Base-by-base conservation (phyloP, 2,329 filamentous ascomycete genomes). In the Fusarium solani-melongenae region DNA sequence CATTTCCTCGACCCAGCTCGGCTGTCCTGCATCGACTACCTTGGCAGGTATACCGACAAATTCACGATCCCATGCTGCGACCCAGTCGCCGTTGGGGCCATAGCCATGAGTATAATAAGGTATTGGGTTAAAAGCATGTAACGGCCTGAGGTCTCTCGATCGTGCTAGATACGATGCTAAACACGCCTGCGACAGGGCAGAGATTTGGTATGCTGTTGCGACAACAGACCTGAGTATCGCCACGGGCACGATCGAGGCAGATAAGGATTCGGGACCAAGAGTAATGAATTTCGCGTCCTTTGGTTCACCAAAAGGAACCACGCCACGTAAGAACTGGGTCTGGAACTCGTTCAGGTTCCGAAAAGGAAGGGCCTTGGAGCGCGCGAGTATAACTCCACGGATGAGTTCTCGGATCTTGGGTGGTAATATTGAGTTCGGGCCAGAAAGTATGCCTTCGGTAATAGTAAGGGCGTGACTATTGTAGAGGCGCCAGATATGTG, bases 1-100 rank as follows among this genome's bases (percentile, higher is more conserved):
- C 74, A 77, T 77, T n/a, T 75, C 74, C 36, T 77, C 75, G 3
- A 75, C 66, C 74, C 74, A 76, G 31, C 36, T 72, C 0, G 76
- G 75, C 11, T 73, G 65, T 4, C 69, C 70, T 22, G 34, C 51
- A 46, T 73, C 64, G 11, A 62, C 33, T 29, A 73, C 59, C 10
- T 60, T 53, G 2, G 17, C 60, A 11, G 67, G 64, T 10, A 24
- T 67, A 4, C 69, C 60, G 2, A 20, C 10, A 22, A 66, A 71
- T 7, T 55, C 49, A 10, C 36, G 61, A 63, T 71, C 64, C 65
- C 72, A 76, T 2, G 67, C 44, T 11, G 39, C 15, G 17, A 64
- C 49, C 6, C 10, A 24, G 20, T 56, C 14, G 3, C 27, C 24
- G 12, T 46, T 17, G 10, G 39, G n/a, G 1, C 41, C 53, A 51